phyloP scores from a whole-genome alignment of 2,329 filamentous ascomycete genomes.

The Chaetomiaceae sp. region DNA sequence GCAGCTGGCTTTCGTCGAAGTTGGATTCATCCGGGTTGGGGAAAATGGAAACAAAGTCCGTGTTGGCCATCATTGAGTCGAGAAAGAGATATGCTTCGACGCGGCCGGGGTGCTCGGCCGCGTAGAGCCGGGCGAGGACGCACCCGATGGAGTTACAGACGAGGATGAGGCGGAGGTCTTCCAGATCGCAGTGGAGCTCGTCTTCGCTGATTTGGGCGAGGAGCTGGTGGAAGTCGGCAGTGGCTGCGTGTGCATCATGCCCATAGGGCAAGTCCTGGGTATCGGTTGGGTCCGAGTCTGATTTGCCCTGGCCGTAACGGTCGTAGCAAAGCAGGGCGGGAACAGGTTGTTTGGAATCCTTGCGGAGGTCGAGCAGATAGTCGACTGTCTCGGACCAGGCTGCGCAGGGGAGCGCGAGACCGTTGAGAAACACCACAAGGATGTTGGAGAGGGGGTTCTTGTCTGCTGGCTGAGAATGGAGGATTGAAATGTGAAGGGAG shows the following conservation, averaged over 20 bases:
- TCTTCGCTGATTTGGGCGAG: slow-evolving; percentile 36
- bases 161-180: slow-evolving; percentile 35
- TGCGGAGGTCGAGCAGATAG: slow-evolving; percentile 14
- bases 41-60: slow-evolving; percentile 51
- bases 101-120: slow-evolving; percentile 41
- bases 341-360: not conserved
- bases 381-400: slow-evolving; percentile 21
- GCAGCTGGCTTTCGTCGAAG: slow-evolving; percentile 41
- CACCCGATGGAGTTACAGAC: slow-evolving; percentile 52
- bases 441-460: slow-evolving; percentile 12
- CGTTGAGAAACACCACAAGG: slow-evolving; percentile 28
- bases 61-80: slow-evolving; percentile 55
- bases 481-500: slow-evolving; percentile 17
- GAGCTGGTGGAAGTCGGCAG: slow-evolving; percentile 43
- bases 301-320: slow-evolving; percentile 52
- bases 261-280: slow-evolving; percentile 38
- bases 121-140: slow-evolving; percentile 49
- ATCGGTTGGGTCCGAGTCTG: slow-evolving; percentile 45
- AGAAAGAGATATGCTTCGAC: slow-evolving; percentile 48
- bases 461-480: not conserved
- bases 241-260: slow-evolving; percentile 44
- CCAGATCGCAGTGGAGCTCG: slow-evolving; percentile 23
- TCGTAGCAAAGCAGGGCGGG: slow-evolving; percentile 52
- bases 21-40: slow-evolving; percentile 48
- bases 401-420: slow-evolving; percentile 21